Evolutionary conservation across 2,329 filamentous ascomycete genomes (phyloP).

Genomic region (Clonostachys chloroleuca): DNA sequence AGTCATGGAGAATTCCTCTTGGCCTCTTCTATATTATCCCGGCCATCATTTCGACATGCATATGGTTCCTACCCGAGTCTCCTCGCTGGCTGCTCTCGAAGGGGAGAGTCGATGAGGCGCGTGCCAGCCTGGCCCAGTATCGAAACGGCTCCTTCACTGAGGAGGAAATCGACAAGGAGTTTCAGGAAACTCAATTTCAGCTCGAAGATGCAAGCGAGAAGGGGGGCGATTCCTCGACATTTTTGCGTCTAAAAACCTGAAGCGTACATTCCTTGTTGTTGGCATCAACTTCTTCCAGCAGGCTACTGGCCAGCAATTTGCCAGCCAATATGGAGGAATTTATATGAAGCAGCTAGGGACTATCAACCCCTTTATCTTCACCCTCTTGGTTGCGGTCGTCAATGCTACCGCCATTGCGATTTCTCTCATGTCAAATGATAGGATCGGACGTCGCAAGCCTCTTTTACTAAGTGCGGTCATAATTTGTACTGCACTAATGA

Average conservation of each 20-base stretch:
- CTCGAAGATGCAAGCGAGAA: conserved; percentile 4
- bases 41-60: conserved; percentile 37
- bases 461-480: conserved; percentile 14
- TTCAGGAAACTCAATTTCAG: too few relatives aligned
- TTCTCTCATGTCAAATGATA: conserved; percentile 5
- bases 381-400: conserved; percentile 7
- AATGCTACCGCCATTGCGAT: conserved; percentile 6
- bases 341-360: conserved; percentile 16
- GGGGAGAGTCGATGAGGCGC: conserved; percentile 28
- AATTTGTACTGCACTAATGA: conserved; percentile 15
- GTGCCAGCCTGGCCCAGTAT: too few relatives aligned
- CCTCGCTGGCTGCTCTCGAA: conserved; percentile 50
- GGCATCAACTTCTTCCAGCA: conserved; percentile 21
- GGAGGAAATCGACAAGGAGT: too few relatives aligned
- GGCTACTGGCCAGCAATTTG: conserved; percentile 16
- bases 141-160: too few relatives aligned
- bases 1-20: conserved; percentile 38
- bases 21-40: conserved; percentile 38
- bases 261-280: conserved; percentile 13
- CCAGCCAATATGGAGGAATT: conserved; percentile 17
- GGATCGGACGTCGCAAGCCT: conserved; percentile 7
- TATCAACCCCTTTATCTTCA: conserved; percentile 17
- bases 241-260: conserved; percentile 6
- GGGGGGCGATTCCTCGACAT: conserved; percentile 11
- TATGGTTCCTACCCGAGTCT: conserved; percentile 53